Conservation (phyloP, 768 basidiomycete genomes). For the Serendipita indica region DNA sequence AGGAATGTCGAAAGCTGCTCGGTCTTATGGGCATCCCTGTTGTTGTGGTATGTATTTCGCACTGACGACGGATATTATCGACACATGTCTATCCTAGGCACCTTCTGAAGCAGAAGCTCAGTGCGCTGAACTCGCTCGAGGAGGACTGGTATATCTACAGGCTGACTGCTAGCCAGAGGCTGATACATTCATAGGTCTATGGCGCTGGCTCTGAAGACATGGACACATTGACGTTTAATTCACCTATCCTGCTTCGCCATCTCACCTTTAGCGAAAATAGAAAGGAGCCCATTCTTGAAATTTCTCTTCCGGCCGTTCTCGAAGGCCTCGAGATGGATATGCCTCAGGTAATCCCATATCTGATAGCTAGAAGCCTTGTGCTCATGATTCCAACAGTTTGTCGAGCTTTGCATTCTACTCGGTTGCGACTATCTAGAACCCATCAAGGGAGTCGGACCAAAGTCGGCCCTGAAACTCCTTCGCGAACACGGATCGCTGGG, state of each 20-base stretch:
- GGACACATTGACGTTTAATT: constrained; percentile 93
- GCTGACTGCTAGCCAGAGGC: not conserved
- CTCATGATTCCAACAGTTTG: constrained; percentile 43
- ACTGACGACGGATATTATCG: not conserved
- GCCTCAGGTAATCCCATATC: constrained; percentile 44
- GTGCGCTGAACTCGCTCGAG: constrained; percentile 94
- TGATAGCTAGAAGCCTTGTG: not conserved
- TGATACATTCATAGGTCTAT: constrained; percentile 49
- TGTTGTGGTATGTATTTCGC: constrained; percentile 48
- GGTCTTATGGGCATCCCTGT: constrained; percentile 95
- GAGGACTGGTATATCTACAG: constrained; percentile 52
- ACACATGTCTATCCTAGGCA: constrained; percentile 40
- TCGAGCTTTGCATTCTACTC: constrained; percentile 88
- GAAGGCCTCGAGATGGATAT: constrained; percentile 87
- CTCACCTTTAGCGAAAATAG: constrained; percentile 97
- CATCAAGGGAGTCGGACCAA: constrained; percentile 93
- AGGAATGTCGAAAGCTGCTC: constrained; percentile 78
- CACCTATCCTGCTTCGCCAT: constrained; percentile 86
- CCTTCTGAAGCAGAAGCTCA: constrained; percentile 99
- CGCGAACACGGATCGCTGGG: constrained; percentile 63
- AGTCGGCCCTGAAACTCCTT: constrained; percentile 85
- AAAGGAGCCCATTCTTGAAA: constrained; percentile 90
- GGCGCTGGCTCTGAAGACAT: constrained; percentile 98
- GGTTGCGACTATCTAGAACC: constrained; percentile 99
- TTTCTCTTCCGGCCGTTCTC: constrained; percentile 65